Evolutionary conservation across 2,329 filamentous ascomycete species (phyloP), one percentile per base, ranked within the genome.

Genomic region (Fonsecaea pedrosoi): DNA sequence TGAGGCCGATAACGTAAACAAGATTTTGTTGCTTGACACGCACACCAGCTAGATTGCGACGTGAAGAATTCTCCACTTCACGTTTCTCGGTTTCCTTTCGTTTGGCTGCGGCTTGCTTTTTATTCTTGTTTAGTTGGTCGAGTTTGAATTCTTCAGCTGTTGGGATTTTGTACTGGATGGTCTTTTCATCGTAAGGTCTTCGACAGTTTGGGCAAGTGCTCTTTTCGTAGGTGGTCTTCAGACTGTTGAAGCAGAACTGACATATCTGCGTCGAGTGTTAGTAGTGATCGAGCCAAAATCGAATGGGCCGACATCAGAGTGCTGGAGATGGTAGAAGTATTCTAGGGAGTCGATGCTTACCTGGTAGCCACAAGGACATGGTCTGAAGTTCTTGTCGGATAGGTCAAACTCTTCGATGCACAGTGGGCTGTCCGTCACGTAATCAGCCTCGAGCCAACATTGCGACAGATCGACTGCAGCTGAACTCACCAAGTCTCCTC

Each of bases 211-310:
- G 95, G 79, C 95, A 99, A 65, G 97, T 86, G 40, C 94, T 94
- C 77, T 97, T 98, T 86, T 82, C 81, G 69, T 97, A 93, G 75
- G 97, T 97, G 74, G 91, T 96, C 82, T 96, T 96, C 78, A 99
- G 96, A 78, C 98, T 99, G 82, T 99, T 97, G 84, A 94, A 99
- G 82, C 95, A 99, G 81, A 99, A 99, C 84, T 99, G 96, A 81
- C 95, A 99, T 78, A 99, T 94, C 94, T 97, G 75, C 42, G 37
- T 18, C 8, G 15, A 13, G 21, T 30, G 35, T 66, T 60, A 67
- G 57, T 25, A 25, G 21, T 18, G 45, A 30, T 40, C 30, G 9
- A 21, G 15, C 15, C 15, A 55, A 50, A 35, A 34, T 12, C 34
- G 18, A n/a, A 21, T n/a, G 12, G 45, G 30, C 30, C 30, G 30